phyloP scores from a whole-genome alignment of 176 grass and related monocot species.

The Hyparrhenia diplandra region DNA sequence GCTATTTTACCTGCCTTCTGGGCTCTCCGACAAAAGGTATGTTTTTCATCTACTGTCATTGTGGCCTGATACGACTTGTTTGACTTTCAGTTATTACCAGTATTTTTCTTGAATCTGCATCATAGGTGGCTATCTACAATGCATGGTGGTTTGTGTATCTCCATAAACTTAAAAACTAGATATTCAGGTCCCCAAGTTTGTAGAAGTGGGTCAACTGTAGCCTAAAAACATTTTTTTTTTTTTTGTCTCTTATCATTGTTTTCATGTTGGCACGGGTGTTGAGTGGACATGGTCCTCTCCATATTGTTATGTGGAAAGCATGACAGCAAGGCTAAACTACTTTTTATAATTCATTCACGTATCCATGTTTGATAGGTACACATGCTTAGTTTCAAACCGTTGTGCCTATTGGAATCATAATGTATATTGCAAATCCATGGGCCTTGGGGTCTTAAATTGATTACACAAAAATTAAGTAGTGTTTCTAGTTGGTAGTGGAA shows the following conservation, averaged over 20 bases:
- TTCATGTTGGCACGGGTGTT: not conserved
- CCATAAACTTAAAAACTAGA: not conserved
- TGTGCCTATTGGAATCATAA: not conserved
- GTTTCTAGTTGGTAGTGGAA: constrained; percentile 10
- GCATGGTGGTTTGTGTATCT: not conserved
- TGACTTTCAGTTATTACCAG: not conserved
- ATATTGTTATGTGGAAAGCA: not conserved
- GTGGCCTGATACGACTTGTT: not conserved
- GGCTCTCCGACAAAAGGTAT: constrained; percentile 83
- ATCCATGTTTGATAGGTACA: constrained; percentile 19
- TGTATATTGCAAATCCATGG: not conserved
- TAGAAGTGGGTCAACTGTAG: not conserved
- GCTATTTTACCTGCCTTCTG: constrained; percentile 87
- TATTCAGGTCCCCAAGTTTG: not conserved
- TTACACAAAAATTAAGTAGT: not conserved
- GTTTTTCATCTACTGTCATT: constrained; percentile 17
- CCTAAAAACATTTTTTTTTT: not conserved
- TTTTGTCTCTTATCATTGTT: not conserved
- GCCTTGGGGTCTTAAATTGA: not conserved
- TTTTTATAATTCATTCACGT: not conserved
- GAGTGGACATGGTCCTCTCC: not conserved
- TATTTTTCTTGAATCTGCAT: not conserved
- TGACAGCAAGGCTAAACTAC: not conserved
- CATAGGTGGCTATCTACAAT: not conserved
- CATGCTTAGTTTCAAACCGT: not conserved